These are phyloP conservation scores for Pinus tabuliformis DNA, from an alignment of 75 land plant genomes.

Conservation along the genomic window DNA sequence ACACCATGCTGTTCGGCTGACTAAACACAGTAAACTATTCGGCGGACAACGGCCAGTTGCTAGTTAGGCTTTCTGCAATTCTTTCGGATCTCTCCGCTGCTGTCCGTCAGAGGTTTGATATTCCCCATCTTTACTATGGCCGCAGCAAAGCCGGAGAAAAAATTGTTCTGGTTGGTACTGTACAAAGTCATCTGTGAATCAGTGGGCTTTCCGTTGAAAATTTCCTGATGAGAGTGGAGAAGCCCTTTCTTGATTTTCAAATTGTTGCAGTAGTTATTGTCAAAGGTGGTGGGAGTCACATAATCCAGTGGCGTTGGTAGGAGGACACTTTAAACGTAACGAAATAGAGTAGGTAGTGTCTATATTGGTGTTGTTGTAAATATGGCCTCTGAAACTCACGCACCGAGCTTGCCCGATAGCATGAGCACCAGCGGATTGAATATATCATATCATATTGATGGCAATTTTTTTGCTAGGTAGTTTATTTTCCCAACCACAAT, in stretches of 20 bases:
- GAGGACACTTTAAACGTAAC: slow-evolving; percentile 22
- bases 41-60: too few species aligned
- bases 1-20: too few species aligned
- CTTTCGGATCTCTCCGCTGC: slow-evolving; percentile 7
- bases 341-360: not conserved
- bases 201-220: slow-evolving; percentile 1
- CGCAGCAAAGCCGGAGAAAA: slow-evolving; percentile 11
- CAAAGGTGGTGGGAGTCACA: slow-evolving; percentile 22
- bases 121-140: slow-evolving; percentile 17
- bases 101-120: slow-evolving; percentile 13
- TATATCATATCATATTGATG: not conserved
- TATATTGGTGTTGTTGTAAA: slow-evolving; percentile 28
- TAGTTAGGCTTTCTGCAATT: not conserved
- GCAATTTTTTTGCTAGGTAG: too few species aligned
- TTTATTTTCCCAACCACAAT: too few species aligned
- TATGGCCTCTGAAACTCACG: slow-evolving; percentile 15
- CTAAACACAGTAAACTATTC: too few species aligned
- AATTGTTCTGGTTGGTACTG: not conserved
- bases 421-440: slow-evolving; percentile 27
- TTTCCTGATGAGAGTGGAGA: slow-evolving; percentile 31
- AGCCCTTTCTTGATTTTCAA: slow-evolving; percentile 22
- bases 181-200: slow-evolving; percentile 8
- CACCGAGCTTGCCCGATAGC: slow-evolving; percentile 47
- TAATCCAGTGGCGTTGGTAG: slow-evolving; percentile 12
- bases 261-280: slow-evolving; percentile 28